A percentile compares a stretch with the other conserved stretches of the same genome.
Evolutionary conservation across 495 filamentous ascomycete species (phyloP).

Genomic region (Penicillium odoratum): DNA sequence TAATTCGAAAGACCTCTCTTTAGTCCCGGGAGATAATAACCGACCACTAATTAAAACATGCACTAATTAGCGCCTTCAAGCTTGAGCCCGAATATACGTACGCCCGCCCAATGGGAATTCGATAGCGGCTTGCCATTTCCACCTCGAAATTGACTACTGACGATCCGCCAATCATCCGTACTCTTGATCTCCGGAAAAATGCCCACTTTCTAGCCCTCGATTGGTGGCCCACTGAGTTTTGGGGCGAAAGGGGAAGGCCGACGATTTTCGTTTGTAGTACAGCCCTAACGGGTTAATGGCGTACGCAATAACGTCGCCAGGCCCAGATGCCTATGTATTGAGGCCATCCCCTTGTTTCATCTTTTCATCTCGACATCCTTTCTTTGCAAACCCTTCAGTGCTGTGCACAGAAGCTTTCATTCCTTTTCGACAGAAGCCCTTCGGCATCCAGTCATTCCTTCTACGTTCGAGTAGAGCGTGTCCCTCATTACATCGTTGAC

Average conservation of each 20-base stretch:
- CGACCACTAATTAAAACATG: background rate
- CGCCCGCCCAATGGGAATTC: background rate
- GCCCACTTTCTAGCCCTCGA: background rate
- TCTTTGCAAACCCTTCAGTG: background rate
- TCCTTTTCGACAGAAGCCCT: background rate
- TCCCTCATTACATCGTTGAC: background rate
- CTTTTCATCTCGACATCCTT: background rate
- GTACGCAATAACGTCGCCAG: background rate
- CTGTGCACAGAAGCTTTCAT: slow-evolving; percentile 2
- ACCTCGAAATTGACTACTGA: background rate
- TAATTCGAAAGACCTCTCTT: background rate
- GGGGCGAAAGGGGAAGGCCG: background rate
- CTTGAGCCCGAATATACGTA: background rate
- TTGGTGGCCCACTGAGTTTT: background rate
- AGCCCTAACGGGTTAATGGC: background rate
- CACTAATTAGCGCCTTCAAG: background rate
- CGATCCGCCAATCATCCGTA: background rate
- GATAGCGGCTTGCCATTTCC: background rate
- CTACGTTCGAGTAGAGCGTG: background rate
- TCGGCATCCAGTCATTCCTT: slow-evolving; percentile 1
- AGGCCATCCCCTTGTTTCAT: background rate
- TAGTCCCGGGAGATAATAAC: background rate
- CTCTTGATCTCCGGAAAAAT: background rate
- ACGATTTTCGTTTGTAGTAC: background rate
- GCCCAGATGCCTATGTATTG: background rate